Percentiles rank a stretch among this genome's conserved stretches.
Evolutionary conservation across 805 yeast species (phyloP).

Genomic region (Candida andamanensis): DNA sequence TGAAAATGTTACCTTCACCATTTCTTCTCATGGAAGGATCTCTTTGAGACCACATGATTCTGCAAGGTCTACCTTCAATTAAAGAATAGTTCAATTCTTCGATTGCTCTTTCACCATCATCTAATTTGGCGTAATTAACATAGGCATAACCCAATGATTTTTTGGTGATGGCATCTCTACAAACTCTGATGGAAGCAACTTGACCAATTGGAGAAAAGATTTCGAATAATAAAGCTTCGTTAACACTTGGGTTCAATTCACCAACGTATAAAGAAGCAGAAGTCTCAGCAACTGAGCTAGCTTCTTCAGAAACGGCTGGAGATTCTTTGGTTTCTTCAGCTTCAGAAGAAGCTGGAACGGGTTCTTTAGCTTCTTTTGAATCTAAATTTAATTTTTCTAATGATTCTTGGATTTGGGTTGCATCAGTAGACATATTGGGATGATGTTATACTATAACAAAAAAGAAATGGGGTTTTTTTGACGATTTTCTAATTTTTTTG

Average conservation of each 20-base stretch:
- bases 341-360: no score
- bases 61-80: slow-evolving; percentile 93
- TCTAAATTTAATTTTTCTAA: slow-evolving; percentile 45
- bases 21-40: slow-evolving; percentile 93
- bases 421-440: slow-evolving; percentile 24
- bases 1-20: slow-evolving; percentile 95
- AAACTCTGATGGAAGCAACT: slow-evolving; percentile 94
- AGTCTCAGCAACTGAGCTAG: slow-evolving; percentile 43
- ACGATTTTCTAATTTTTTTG: slow-evolving; percentile 10
- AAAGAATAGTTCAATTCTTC: slow-evolving; percentile 92
- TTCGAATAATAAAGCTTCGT: slow-evolving; percentile 93
- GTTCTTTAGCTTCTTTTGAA: slow-evolving; percentile 24
- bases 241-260: slow-evolving; percentile 87
- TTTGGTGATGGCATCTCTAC: slow-evolving; percentile 97
- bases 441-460: slow-evolving; percentile 10
- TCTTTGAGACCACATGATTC: slow-evolving; percentile 99
- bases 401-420: slow-evolving; percentile 42
- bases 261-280: slow-evolving; percentile 94
- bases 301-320: slow-evolving; percentile 11
- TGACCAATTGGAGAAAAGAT: slow-evolving; percentile 91
- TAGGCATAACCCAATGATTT: slow-evolving; percentile 97
- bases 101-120: slow-evolving; percentile 90
- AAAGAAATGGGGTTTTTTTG: slow-evolving; percentile 2
- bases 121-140: slow-evolving; percentile 86
- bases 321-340: slow-evolving; percentile 16